Base-by-base conservation (phyloP, 805 yeast species). In the Kuraishia cidri region DNA sequence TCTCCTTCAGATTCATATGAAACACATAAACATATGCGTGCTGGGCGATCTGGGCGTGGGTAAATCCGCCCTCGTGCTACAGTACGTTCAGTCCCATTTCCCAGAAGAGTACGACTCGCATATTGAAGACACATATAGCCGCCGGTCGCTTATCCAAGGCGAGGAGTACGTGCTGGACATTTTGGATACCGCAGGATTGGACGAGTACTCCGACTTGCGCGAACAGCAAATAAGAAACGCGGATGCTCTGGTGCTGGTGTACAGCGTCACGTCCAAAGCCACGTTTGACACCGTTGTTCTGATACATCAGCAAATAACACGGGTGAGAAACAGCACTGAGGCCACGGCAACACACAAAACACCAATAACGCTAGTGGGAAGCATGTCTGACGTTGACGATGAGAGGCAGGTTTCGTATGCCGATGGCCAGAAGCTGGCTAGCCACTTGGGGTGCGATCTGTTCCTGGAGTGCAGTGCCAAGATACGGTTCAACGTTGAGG, bases 161-260 rank as follows among this genome's bases (percentile, higher is more conserved):
- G 60, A 58, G 39, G 56, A 48, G 32, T 59, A 54, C 13, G 34
- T 44, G 5, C 46, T 72, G 43, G 73, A 70, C 37, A 62, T 72
- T 34, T 62, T 88, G 39, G 98, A 92, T 50, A 86, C 96, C 3
- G 95, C 95, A 1, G 97, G 96, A 29, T 79, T 79, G 39, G 95
- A 68, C 42, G 72, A 66, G 39, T 64, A 64, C 40, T 60, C 28
- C 16, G 41, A 35, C 13, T 26, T 25, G 4, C 12, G 21, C 9
- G 12, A 23, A 13, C 18, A 12, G 10, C 29, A 49, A 18, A 39
- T 48, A 7, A 25, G 18, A 18, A 37, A 42, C 6, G 69, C 72
- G 3, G 76, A 72, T 48, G 74, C 69, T 10, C 58, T 72, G 33
- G 54, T 72, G 31, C 52, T 71, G 34, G 70, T 67, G 18, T 72